These are phyloP conservation scores for Viridothelium virens DNA, from an alignment of 495 filamentous ascomycete genomes.

Conservation along the genomic window DNA sequence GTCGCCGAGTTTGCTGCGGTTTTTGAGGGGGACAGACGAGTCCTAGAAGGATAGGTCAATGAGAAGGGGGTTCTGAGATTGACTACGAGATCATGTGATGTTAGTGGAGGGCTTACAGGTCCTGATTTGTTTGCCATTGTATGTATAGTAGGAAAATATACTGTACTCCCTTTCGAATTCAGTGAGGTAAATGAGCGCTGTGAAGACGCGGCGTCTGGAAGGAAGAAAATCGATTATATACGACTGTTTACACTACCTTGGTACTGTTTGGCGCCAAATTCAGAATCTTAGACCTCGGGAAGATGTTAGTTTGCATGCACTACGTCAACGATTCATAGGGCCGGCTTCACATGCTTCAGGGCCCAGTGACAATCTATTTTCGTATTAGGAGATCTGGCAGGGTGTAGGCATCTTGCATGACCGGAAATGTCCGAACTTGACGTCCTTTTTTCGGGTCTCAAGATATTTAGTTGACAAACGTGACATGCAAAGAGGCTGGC, in stretches of 20 bases:
- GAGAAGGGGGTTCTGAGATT: not conserved
- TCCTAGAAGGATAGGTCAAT: not conserved
- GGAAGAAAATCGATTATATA: not conserved
- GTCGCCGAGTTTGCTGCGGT: constrained; percentile 20
- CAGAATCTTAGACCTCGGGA: not conserved
- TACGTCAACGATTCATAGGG: constrained; percentile 3
- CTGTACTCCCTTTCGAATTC: not conserved
- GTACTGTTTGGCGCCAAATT: not conserved
- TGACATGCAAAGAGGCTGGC: too few relatives aligned
- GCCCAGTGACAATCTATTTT: not conserved
- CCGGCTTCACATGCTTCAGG: constrained; percentile 1
- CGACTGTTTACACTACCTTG: not conserved
- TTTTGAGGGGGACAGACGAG: not conserved
- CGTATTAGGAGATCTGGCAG: not conserved
- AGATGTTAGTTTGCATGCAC: not conserved
- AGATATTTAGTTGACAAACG: not conserved
- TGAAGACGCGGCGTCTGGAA: not conserved
- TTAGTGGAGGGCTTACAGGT: not conserved
- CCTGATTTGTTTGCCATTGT: not conserved
- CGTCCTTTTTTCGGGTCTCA: not conserved
- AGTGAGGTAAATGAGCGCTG: not conserved
- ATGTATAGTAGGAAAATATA: not conserved
- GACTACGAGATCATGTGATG: not conserved
- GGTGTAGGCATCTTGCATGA: not conserved
- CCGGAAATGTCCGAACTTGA: not conserved